phyloP scores from a whole-genome alignment of 345 rosid genomes.

The Syzygium aqueum region DNA sequence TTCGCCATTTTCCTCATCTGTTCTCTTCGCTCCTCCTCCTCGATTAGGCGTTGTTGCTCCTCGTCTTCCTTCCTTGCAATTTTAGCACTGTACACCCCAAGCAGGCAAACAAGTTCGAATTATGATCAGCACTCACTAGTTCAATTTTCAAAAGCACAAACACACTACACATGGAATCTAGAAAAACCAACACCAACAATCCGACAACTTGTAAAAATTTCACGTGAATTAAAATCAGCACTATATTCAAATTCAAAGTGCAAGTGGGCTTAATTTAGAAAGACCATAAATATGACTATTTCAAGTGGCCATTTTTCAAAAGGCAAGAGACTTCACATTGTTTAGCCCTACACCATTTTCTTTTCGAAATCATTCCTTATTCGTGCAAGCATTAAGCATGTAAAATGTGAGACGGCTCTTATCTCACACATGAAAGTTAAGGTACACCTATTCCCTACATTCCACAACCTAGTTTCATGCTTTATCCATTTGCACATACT shows the following conservation, averaged over 20 bases:
- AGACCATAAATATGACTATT: background rate
- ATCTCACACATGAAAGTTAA: background rate
- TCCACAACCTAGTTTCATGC: background rate
- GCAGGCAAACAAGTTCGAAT: background rate
- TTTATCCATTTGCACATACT: background rate
- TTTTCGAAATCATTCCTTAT: background rate
- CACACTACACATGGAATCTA: background rate
- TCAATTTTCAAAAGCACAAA: background rate
- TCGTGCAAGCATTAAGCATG: background rate
- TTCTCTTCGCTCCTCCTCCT: conserved; percentile 61
- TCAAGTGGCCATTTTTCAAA: background rate
- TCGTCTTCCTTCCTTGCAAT: conserved; percentile 70
- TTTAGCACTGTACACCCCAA: conserved; percentile 37
- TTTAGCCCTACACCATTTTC: background rate
- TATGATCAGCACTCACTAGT: background rate
- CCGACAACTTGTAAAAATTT: background rate
- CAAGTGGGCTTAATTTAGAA: background rate
- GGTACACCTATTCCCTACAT: background rate
- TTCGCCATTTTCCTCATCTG: conserved; percentile 30
- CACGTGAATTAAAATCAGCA: background rate
- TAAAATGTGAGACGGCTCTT: background rate
- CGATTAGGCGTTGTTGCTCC: conserved; percentile 43
- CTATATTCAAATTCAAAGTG: background rate
- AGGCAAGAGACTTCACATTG: background rate
- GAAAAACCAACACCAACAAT: background rate